Base-by-base conservation (phyloP, 2,329 filamentous ascomycete species). In the Fusarium tuaranense region DNA sequence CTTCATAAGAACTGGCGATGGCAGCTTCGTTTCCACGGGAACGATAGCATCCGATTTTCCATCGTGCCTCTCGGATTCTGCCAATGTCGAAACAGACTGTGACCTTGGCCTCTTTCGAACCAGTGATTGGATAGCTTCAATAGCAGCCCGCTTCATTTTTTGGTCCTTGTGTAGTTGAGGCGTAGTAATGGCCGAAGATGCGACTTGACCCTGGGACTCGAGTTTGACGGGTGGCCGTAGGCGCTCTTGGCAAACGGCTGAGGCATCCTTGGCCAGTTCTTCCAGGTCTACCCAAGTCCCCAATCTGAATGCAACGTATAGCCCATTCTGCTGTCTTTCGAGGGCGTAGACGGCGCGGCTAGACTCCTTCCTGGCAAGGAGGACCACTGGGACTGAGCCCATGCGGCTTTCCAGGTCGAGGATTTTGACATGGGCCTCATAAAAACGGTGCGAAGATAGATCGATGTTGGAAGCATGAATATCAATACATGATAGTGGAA, bases 261-360 rank as follows among this genome's bases (percentile, higher is more conserved):
- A 89, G 44, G 90, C 89, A 44, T 85, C 81, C 13, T 81, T 80
- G 27, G 83, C 82, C 32, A 95, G 83, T 8, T 86, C 83, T 39
- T 88, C 86, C 62, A 92, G 79, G 70, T 91, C 88, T 25, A 93
- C 87, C 92, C 92, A 94, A 22, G 85, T 82, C 2, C 90, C 92
- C 51, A 97, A 84, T 76, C 89, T 91, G 81, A 92, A 95, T 30
- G 94, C 80, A 13, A 90, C 89, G 80, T 94, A 95, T 5, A 92
- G 84, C 1, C 88, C 88, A 57, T 84, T 82, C 18, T 86, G 84
- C 39, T 93, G 90, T 27, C 90, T 87, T 83, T 95, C 93, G n/a
- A 94, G 83, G 14, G 88, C 92, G 79, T 90, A 93, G 0, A 89
- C 72, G 39, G 84, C 85, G 66, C 86, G 85, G 70, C 86, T 87